Evolutionary conservation across 2,329 filamentous ascomycete genomes (phyloP).

Genomic region (Dryadomyces sulphureus): DNA sequence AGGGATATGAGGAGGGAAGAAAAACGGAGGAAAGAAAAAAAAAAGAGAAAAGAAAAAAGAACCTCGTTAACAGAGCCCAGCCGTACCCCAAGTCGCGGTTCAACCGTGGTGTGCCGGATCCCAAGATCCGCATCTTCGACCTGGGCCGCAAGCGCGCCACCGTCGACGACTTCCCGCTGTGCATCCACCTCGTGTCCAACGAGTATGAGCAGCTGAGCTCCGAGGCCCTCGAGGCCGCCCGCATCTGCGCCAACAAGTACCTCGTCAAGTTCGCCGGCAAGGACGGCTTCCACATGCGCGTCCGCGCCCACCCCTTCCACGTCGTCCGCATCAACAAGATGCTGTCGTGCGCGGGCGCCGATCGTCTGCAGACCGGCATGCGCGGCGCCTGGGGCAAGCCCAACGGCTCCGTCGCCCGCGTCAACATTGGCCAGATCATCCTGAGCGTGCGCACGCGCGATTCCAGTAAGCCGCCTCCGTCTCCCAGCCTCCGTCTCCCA

Average conservation of each 20-base stretch:
- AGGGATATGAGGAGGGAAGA: neutral
- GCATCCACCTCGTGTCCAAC: constrained; percentile 99
- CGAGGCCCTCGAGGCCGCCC: constrained; percentile 97
- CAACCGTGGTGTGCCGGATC: constrained; percentile 94
- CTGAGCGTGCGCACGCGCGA: constrained; percentile 96
- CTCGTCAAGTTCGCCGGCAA: constrained; percentile 58
- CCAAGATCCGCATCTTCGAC: constrained; percentile 93
- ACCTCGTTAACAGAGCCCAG: constrained; percentile 25
- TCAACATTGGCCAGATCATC: constrained; percentile 99
- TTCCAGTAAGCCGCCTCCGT: constrained; percentile 43
- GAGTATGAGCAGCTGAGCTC: constrained; percentile 99
- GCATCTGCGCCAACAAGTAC: constrained; percentile 96
- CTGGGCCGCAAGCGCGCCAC: constrained; percentile 95
- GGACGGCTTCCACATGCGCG: constrained; percentile 60
- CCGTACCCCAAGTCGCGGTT: constrained; percentile 99
- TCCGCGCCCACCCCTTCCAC: constrained; percentile 96
- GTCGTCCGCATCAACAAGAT: constrained; percentile 99
- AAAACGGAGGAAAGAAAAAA: neutral
- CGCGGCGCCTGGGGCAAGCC: constrained; percentile 99
- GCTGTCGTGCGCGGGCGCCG: constrained; percentile 99
- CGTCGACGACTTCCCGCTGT: constrained; percentile 98
- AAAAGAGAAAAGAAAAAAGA: neutral
- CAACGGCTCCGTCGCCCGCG: constrained; percentile 96
- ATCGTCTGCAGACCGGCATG: constrained; percentile 99
- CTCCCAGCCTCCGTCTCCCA: neutral